Percentiles rank a stretch among this genome's conserved stretches.
These are phyloP conservation scores for Phytophthora uliginosa DNA, from an alignment of 352 stramenopile genomes.

Conservation along the genomic window DNA sequence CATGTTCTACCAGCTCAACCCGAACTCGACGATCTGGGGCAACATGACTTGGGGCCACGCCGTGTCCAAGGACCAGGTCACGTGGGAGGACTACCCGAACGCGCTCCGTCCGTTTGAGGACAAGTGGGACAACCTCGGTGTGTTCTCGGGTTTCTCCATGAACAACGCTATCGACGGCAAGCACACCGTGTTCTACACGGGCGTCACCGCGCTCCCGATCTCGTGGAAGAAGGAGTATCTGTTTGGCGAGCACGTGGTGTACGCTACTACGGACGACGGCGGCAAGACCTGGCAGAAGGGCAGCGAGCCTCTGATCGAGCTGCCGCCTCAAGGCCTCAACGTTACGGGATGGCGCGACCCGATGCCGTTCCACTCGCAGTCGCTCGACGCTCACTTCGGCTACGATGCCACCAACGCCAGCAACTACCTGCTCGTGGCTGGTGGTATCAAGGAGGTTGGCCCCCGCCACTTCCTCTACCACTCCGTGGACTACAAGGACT, in stretches of 20 bases:
- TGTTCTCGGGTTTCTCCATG: constrained; percentile 74
- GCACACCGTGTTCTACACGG: constrained; percentile 66
- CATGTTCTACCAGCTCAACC: constrained; percentile 80
- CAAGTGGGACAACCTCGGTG: constrained; percentile 64
- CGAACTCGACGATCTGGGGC: constrained; percentile 52
- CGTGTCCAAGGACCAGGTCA: constrained; percentile 69
- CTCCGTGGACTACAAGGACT: constrained; percentile 54
- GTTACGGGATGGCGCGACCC: constrained; percentile 65
- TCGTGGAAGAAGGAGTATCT: constrained; percentile 53
- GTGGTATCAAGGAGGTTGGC: constrained; percentile 56
- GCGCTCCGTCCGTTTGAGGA: constrained; percentile 57
- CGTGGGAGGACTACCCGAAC: constrained; percentile 67
- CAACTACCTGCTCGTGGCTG: constrained; percentile 62
- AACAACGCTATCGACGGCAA: constrained; percentile 60
- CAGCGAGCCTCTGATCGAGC: constrained; percentile 46
- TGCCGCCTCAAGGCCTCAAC: constrained; percentile 49
- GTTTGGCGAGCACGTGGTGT: constrained; percentile 65
- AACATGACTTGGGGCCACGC: constrained; percentile 79
- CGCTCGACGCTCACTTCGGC: constrained; percentile 47
- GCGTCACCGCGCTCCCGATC: constrained; percentile 52
- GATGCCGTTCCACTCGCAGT: constrained; percentile 59
- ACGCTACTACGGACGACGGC: constrained; percentile 57
- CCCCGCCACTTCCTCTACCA: constrained; percentile 68
- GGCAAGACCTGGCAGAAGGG: constrained; percentile 68
- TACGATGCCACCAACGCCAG: constrained; percentile 29